Base-by-base conservation (phyloP, 495 filamentous ascomycete species). In the Penicillium cosmopolitanum region DNA sequence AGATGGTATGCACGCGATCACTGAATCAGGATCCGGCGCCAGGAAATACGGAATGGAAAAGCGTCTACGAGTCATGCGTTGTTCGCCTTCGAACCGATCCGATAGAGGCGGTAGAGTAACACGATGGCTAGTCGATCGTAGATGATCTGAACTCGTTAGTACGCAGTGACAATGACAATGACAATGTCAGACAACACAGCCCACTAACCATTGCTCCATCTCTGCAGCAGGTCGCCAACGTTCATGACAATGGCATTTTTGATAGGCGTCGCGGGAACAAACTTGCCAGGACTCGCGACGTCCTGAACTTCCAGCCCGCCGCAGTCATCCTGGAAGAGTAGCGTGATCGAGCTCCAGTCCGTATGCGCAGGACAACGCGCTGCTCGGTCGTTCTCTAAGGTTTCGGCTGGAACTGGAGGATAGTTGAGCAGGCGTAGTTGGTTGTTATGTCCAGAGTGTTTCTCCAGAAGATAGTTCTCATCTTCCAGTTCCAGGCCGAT, bases 351-450 rank as follows among this genome's bases (percentile, higher is more conserved):
- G 58, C 77, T 77, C 79, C 79, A 82, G 53, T 82, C 80, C 2
- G 73, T 79, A 61, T 83, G 80, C 5, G 84, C 83, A 1, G 81
- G 78, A 74, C 85, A 85, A 16, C 85, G 73, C 33, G 79, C 77
- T 33, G 73, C 72, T 11, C 67, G 66, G 16, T 79, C 73, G 21
- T 69, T 75, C 38, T 82, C 78, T 15, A 81, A 64, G 34, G 71
- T 75, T 19, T 70, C 63, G 8, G 75, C 78, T 38, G 82, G 77
- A 15, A 89, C 73, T 7, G 83, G 75, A 2, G 87, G 85, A 58
- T 91, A 91, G 62, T 90, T 85, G 11, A 90, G 75, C 13, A 91
- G 65, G 3, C 88, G 80, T 4, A 89, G 72, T 65, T 90, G 87
- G 53, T 85, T 85, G 56, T 85, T 81, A 56, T 82, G 71, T 2